Conservation (phyloP, 768 basidiomycete species). For the Lentinula detonsa region DNA sequence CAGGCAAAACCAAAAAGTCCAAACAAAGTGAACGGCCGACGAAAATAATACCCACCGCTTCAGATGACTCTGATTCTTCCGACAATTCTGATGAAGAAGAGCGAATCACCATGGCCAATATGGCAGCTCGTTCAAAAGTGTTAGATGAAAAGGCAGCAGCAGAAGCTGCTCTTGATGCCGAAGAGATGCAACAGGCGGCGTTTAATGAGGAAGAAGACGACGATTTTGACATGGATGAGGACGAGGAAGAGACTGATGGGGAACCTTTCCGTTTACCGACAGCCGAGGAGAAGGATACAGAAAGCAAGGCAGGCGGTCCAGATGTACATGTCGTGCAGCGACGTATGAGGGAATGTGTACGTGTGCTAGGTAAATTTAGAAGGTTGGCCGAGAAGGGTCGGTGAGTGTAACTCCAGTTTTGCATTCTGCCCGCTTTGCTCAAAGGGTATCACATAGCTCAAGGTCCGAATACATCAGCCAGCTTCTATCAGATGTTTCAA, state of each 20-base stretch:
- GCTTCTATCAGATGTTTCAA: slow-evolving; percentile 82
- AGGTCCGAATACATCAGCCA: slow-evolving; percentile 89
- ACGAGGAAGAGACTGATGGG: slow-evolving; percentile 39
- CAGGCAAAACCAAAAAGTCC: slow-evolving; percentile 41
- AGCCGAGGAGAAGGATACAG: slow-evolving; percentile 63
- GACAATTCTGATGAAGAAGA: slow-evolving; percentile 41
- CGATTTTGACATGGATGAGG: slow-evolving; percentile 35
- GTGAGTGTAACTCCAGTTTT: slow-evolving; percentile 32
- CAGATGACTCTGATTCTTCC: slow-evolving; percentile 43
- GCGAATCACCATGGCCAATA: slow-evolving; percentile 70
- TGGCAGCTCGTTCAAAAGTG: slow-evolving; percentile 76
- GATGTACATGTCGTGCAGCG: slow-evolving; percentile 73
- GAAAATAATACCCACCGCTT: slow-evolving; percentile 46
- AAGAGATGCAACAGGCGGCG: slow-evolving; percentile 57
- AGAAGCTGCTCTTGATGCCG: slow-evolving; percentile 64
- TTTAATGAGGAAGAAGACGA: slow-evolving; percentile 41
- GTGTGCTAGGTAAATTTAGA: slow-evolving; percentile 68
- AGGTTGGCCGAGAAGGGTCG: slow-evolving; percentile 60
- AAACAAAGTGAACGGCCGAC: slow-evolving; percentile 43
- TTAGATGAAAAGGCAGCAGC: slow-evolving; percentile 61
- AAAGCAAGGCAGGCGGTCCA: slow-evolving; percentile 61
- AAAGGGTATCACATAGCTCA: slow-evolving; percentile 41
- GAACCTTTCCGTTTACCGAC: slow-evolving; percentile 65
- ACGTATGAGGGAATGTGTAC: slow-evolving; percentile 73
- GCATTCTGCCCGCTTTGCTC: neutral